phyloP scores from a whole-genome alignment of 768 basidiomycete species.

The Termitomyces sp. region DNA sequence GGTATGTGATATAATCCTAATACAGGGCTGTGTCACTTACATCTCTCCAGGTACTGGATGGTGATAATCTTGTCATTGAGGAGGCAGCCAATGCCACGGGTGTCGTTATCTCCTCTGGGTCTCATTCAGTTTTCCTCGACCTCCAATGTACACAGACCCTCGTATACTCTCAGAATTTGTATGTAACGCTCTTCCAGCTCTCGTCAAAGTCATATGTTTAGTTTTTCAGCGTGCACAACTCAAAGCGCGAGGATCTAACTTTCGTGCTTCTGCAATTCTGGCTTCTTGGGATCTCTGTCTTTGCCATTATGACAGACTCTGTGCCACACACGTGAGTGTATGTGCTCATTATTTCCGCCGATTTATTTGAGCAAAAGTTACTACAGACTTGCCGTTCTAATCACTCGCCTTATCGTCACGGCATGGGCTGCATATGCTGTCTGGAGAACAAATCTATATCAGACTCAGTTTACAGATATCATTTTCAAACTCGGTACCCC shows the following conservation, averaged over 20 bases:
- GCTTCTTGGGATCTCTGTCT: conserved; percentile 46
- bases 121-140: conserved; percentile 21
- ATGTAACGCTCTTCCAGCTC: conserved; percentile 9
- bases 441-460: conserved; percentile 37
- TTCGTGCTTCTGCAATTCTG: conserved; percentile 48
- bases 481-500: conserved; percentile 35
- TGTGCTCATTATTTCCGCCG: not conserved
- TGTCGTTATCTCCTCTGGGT: conserved; percentile 20
- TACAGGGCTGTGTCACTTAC: not conserved
- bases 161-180: conserved; percentile 42
- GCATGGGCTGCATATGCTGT: conserved; percentile 48
- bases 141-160: conserved; percentile 40
- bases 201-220: not conserved
- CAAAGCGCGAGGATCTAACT: conserved; percentile 42
- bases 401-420: conserved; percentile 40
- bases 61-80: not conserved
- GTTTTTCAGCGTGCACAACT: conserved; percentile 32
- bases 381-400: conserved; percentile 27
- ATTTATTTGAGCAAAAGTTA: not conserved
- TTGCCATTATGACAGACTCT: conserved; percentile 45
- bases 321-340: conserved; percentile 46
- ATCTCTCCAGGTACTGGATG: not conserved
- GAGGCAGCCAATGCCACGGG: conserved; percentile 13
- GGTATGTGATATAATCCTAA: not conserved
- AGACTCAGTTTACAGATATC: conserved; percentile 29